Evolutionary conservation across 495 filamentous ascomycete species (phyloP).

Genomic region (Podospora bellae-mahoneyi): DNA sequence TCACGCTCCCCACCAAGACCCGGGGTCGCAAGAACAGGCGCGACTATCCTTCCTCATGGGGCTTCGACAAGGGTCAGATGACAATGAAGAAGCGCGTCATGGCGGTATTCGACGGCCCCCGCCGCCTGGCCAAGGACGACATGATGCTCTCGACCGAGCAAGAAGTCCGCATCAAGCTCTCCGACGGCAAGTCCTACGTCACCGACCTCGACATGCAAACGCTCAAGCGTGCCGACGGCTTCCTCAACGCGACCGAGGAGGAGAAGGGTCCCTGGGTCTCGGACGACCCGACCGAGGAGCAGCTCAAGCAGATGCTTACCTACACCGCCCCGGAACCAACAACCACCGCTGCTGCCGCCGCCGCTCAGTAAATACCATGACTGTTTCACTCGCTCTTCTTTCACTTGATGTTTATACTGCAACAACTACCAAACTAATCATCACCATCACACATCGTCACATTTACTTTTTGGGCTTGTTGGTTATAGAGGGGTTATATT

Average conservation of each 20-base stretch:
- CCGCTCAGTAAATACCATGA: conserved; percentile 12
- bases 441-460: not conserved
- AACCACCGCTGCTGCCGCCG: conserved; percentile 11
- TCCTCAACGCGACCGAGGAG: conserved; percentile 70
- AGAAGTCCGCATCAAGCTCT: conserved; percentile 81
- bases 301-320: conserved; percentile 43
- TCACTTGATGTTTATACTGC: not conserved
- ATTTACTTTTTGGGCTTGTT: not conserved
- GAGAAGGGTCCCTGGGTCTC: conserved; percentile 79
- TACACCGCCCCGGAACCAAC: not conserved
- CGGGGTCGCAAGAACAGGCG: conserved; percentile 76
- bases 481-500: not conserved
- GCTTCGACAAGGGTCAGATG: conserved; percentile 84
- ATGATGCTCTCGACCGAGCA: conserved; percentile 97
- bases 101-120: conserved; percentile 84
- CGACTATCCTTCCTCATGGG: conserved; percentile 90
- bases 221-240: conserved; percentile 76
- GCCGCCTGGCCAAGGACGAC: conserved; percentile 93
- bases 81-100: conserved; percentile 96
- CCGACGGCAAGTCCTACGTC: conserved; percentile 69
- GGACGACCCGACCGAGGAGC: conserved; percentile 49
- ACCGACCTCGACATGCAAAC: conserved; percentile 94
- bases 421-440: not conserved
- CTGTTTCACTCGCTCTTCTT: not conserved
- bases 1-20: conserved; percentile 57